These are phyloP conservation scores for Neoscytalidium dimidiatum DNA, from an alignment of 2,329 filamentous ascomycete genomes.

Conservation along the genomic window DNA sequence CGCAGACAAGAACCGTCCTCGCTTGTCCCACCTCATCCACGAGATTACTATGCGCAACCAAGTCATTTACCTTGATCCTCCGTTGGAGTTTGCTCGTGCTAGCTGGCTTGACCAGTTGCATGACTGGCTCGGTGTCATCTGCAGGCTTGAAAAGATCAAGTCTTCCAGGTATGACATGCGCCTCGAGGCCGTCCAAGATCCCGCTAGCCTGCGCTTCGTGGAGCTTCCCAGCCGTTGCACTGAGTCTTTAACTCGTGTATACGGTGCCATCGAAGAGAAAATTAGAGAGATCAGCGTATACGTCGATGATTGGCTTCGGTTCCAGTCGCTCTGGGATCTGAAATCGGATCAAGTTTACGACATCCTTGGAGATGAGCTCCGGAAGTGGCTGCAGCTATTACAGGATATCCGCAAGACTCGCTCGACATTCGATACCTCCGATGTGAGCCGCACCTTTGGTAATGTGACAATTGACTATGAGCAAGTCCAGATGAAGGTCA, in stretches of 20 bases:
- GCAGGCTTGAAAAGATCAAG: conserved; percentile 91
- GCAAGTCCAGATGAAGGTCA: conserved; percentile 97
- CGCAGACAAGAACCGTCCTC: conserved; percentile 49
- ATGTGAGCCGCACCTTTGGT: conserved; percentile 88
- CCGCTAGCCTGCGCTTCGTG: conserved; percentile 71
- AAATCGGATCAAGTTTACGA: conserved; percentile 96
- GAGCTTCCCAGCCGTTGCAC: conserved; percentile 84
- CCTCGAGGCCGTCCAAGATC: conserved; percentile 61
- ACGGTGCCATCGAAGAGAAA: conserved; percentile 80
- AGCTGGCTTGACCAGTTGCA: conserved; percentile 94
- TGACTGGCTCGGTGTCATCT: conserved; percentile 89
- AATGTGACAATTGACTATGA: conserved; percentile 97
- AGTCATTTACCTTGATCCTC: conserved; percentile 93
- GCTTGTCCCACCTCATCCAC: conserved; percentile 74
- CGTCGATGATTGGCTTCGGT: conserved; percentile 97
- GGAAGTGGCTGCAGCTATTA: conserved; percentile 91
- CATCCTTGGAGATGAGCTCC: conserved; percentile 84
- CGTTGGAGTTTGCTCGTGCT: conserved; percentile 85
- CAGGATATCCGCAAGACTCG: conserved; percentile 96
- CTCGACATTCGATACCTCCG: conserved; percentile 95
- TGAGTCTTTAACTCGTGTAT: conserved; percentile 75
- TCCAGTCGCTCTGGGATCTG: conserved; percentile 97
- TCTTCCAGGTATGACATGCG: conserved; percentile 93
- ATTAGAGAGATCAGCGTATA: conserved; percentile 78
- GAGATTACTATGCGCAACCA: conserved; percentile 98